Evolutionary conservation across 2,329 filamentous ascomycete species (phyloP).

Genomic region (Alternaria burnsii): DNA sequence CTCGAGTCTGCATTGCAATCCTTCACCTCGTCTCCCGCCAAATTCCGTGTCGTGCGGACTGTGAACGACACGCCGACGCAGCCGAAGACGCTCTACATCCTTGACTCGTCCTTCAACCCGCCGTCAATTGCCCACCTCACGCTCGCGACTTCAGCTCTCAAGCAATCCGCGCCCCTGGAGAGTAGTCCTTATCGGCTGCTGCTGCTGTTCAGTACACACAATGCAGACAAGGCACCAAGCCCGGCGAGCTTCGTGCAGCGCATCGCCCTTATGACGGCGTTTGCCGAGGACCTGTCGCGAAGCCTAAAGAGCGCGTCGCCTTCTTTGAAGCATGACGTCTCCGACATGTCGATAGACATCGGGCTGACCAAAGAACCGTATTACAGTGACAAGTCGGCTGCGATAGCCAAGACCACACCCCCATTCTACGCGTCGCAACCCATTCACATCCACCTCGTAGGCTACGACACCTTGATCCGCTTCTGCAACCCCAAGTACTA

Average conservation of each 20-base stretch:
- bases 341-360: slow-evolving; percentile 64
- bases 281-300: slow-evolving; percentile 64
- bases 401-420: slow-evolving; percentile 59
- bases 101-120: slow-evolving; percentile 73
- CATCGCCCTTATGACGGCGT: slow-evolving; percentile 74
- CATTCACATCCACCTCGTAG: slow-evolving; percentile 72
- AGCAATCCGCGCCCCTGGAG: slow-evolving; percentile 45
- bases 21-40: slow-evolving; percentile 44
- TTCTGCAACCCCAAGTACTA: slow-evolving; percentile 80
- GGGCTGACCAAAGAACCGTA: slow-evolving; percentile 76
- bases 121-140: slow-evolving; percentile 67
- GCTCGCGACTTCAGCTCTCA: slow-evolving; percentile 64
- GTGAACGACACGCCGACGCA: slow-evolving; percentile 42
- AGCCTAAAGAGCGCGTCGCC: slow-evolving; percentile 19
- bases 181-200: slow-evolving; percentile 59
- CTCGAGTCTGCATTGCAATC: slow-evolving; percentile 43
- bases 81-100: slow-evolving; percentile 64
- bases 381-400: slow-evolving; percentile 74
- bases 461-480: slow-evolving; percentile 78
- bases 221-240: slow-evolving; percentile 71
- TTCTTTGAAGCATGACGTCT: slow-evolving; percentile 8
- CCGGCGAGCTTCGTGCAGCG: slow-evolving; percentile 74
- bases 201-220: slow-evolving; percentile 69
- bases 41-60: slow-evolving; percentile 48
- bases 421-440: slow-evolving; percentile 49